Base-by-base conservation (phyloP, 73 alveolate species). In the Symbiodinium natans region DNA sequence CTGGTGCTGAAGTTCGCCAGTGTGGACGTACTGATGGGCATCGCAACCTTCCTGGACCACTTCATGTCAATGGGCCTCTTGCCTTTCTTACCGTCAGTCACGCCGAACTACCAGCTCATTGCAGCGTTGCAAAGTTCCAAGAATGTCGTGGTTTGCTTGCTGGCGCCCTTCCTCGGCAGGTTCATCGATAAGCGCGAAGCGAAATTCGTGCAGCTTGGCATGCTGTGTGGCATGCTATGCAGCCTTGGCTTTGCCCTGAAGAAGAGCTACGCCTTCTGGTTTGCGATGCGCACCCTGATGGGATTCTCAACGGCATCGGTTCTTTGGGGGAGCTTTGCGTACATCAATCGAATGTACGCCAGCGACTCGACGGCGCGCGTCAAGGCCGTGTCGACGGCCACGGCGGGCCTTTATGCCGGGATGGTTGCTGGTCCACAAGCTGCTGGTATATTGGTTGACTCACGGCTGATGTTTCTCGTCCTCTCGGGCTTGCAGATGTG, bases 131-230 rank as follows among this genome's bases (percentile, higher is more conserved):
- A 52, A 40, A 31, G 87, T 36, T 80, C 87, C 23, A 80, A 80
- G 42, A 80, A 80, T 54, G 9, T 80, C 1, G 56, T 36, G 29
- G 34, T 54, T 17, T 80, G 87, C 56, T 54, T 80, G 54, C 8
- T 80, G 7, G 87, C 87, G 25, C 87, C 87, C 87, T 80, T 80
- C 54, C 17, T 54, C 33, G 87, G 56, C 40, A 52, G 25, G 56
- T 80, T 80, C 87, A 40, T 80, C 2, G 87, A 80, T 40, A 25
- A 25, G 15, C 36, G 34, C 15, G 87, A 80, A 31, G 87, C 87
- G 54, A n/a, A n/a, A n/a, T n/a, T n/a, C n/a, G n/a, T n/a, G n/a
- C n/a, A n/a, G n/a, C n/a, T n/a, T n/a, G n/a, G n/a, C n/a, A n/a
- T n/a, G n/a, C n/a, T n/a, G n/a, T n/a, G n/a, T n/a, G n/a, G n/a